Conservation (phyloP, 768 basidiomycete species). For the Trametes punicea region DNA sequence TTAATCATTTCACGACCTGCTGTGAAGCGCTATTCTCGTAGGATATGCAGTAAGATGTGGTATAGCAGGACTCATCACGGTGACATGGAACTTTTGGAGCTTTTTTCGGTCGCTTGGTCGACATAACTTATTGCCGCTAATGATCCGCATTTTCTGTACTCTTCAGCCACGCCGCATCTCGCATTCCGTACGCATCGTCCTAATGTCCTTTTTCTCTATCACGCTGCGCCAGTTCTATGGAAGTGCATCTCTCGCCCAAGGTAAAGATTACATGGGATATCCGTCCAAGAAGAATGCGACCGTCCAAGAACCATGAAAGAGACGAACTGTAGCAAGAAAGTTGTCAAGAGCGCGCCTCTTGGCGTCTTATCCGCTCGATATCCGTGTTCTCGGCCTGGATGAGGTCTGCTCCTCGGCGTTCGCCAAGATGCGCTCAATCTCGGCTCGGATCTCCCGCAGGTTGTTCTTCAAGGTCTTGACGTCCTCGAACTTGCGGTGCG, state of each 20-base stretch:
- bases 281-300: background rate
- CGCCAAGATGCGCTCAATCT: slow-evolving; percentile 69
- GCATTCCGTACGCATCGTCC: slow-evolving; percentile 9
- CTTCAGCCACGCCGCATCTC: background rate
- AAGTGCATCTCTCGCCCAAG: background rate
- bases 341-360: background rate
- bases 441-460: slow-evolving; percentile 76
- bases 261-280: background rate
- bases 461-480: slow-evolving; percentile 79
- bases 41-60: background rate
- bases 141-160: background rate
- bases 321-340: background rate
- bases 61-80: background rate
- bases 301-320: slow-evolving; percentile 5
- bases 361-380: background rate
- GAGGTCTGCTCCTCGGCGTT: slow-evolving; percentile 26
- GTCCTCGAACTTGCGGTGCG: slow-evolving; percentile 93
- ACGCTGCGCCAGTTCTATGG: background rate
- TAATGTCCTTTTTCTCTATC: slow-evolving; percentile 17
- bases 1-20: background rate
- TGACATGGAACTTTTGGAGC: slow-evolving; percentile 8
- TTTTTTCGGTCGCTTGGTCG: slow-evolving; percentile 19
- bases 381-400: background rate
- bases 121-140: slow-evolving; percentile 22
- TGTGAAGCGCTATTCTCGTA: background rate